Evolutionary conservation across 164 flowering plant genomes (phyloP).

Genomic region (Santalum album): DNA sequence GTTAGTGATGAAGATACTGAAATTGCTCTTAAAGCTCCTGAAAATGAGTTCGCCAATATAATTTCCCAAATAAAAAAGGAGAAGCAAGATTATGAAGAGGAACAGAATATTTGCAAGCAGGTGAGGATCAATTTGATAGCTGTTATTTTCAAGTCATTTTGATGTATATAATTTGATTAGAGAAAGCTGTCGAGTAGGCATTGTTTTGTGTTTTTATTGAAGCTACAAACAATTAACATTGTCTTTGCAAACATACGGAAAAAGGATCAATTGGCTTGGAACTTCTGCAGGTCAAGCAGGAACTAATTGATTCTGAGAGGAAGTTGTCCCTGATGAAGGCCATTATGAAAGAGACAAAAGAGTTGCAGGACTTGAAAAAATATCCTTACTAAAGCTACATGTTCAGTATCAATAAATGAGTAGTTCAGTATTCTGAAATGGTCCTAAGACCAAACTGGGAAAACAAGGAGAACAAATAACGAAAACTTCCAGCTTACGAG

Average conservation of each 20-base stretch:
- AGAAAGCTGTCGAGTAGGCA: too few species aligned
- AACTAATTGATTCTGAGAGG: conserved; percentile 31
- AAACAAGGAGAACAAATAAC: too few species aligned
- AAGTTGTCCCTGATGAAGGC: conserved; percentile 37
- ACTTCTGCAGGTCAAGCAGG: conserved; percentile 40
- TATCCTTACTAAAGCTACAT: conserved; percentile 34
- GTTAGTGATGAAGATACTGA: conserved; percentile 18
- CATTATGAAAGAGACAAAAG: conserved; percentile 35
- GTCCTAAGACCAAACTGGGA: neutral
- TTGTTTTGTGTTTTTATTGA: too few species aligned
- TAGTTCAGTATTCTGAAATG: neutral
- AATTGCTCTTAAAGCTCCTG: conserved; percentile 17
- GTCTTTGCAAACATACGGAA: too few species aligned
- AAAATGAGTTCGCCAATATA: conserved; percentile 29
- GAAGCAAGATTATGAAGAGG: conserved; percentile 38
- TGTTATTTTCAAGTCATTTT: too few species aligned
- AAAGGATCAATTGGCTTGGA: neutral
- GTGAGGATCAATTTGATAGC: conserved; percentile 23
- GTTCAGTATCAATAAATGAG: neutral
- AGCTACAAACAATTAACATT: too few species aligned
- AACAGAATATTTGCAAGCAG: conserved; percentile 34
- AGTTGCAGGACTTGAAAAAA: conserved; percentile 47
- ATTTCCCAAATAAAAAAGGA: conserved; percentile 24
- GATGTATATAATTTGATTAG: too few species aligned
- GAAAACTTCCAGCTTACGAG: too few species aligned